Conservation (phyloP, 2,329 filamentous ascomycete species). For the Lasiodiplodia sp. region DNA sequence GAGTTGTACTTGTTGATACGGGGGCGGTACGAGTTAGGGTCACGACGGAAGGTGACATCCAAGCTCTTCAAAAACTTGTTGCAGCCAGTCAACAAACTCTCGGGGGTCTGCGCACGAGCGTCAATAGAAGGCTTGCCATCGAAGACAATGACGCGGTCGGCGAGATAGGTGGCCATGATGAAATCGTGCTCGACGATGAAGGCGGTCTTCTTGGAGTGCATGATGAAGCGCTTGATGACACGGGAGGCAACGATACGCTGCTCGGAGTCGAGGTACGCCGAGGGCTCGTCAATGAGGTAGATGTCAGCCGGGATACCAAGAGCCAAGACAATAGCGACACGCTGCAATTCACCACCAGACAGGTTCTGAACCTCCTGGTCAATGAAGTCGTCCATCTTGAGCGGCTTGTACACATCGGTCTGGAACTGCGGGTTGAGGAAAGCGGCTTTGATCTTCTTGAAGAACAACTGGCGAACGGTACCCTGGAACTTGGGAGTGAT, state of each 20-base stretch:
- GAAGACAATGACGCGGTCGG: conserved; percentile 98
- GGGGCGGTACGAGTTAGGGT: conserved; percentile 93
- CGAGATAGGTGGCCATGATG: conserved; percentile 86
- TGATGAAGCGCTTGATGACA: conserved; percentile 99
- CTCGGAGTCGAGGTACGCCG: conserved; percentile 93
- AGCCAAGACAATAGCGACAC: conserved; percentile 97
- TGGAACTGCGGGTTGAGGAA: conserved; percentile 99
- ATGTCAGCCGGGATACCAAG: conserved; percentile 96
- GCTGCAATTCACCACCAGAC: conserved; percentile 98
- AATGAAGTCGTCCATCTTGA: conserved; percentile 98
- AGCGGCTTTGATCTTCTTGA: conserved; percentile 98
- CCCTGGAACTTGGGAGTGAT: conserved; percentile 98
- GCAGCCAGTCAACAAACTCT: conserved; percentile 93
- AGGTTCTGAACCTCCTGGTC: conserved; percentile 99
- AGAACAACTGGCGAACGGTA: conserved; percentile 96
- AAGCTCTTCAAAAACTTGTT: conserved; percentile 96
- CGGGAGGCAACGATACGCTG: conserved; percentile 97
- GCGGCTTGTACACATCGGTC: conserved; percentile 99
- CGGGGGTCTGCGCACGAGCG: conserved; percentile 85
- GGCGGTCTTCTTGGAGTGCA: conserved; percentile 99
- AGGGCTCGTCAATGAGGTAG: conserved; percentile 97
- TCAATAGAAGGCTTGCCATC: conserved; percentile 91
- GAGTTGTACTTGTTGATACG: conserved; percentile 98
- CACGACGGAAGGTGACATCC: conserved; percentile 97
- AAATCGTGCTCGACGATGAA: conserved; percentile 99